Conservation (phyloP, 108 stramenopile genomes). For the Epithemia pelagica region DNA sequence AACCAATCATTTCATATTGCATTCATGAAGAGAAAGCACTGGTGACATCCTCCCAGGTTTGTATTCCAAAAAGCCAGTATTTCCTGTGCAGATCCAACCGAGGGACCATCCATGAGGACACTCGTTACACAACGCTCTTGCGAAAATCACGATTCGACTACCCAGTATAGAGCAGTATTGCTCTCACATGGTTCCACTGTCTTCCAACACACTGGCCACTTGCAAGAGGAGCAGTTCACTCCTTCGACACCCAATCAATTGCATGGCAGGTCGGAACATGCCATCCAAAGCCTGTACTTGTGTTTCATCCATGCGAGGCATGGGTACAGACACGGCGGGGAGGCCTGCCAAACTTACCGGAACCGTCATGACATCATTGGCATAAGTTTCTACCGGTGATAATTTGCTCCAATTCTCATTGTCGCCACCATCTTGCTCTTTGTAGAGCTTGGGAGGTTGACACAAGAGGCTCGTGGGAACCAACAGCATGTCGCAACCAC, state of each 20-base stretch:
- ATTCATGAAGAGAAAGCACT: too few relatives aligned
- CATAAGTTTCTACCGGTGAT: slow-evolving; percentile 40
- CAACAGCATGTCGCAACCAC: slow-evolving; percentile 60
- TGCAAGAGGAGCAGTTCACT: slow-evolving; percentile 38
- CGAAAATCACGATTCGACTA: too few relatives aligned
- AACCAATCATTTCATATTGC: too few relatives aligned
- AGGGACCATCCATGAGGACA: too few relatives aligned
- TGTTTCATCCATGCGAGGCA: slow-evolving; percentile 4
- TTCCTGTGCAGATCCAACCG: too few relatives aligned
- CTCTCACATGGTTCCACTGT: too few relatives aligned
- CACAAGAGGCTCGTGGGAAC: slow-evolving; percentile 66
- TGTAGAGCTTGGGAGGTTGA: slow-evolving; percentile 29
- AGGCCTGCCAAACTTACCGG: slow-evolving; percentile 79
- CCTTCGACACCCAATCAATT: slow-evolving; percentile 46
- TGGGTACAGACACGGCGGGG: slow-evolving; percentile 64
- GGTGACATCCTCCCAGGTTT: too few relatives aligned
- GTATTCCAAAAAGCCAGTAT: too few relatives aligned
- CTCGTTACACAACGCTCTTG: too few relatives aligned
- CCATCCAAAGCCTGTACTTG: neutral
- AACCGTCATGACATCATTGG: slow-evolving; percentile 90
- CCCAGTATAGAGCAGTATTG: too few relatives aligned
- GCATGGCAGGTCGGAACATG: slow-evolving; percentile 18
- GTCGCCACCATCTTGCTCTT: slow-evolving; percentile 11
- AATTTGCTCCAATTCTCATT: neutral
- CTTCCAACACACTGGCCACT: slow-evolving; percentile 26